phyloP scores from a whole-genome alignment of 768 basidiomycete genomes.

The Kwoniella bestiolae region DNA sequence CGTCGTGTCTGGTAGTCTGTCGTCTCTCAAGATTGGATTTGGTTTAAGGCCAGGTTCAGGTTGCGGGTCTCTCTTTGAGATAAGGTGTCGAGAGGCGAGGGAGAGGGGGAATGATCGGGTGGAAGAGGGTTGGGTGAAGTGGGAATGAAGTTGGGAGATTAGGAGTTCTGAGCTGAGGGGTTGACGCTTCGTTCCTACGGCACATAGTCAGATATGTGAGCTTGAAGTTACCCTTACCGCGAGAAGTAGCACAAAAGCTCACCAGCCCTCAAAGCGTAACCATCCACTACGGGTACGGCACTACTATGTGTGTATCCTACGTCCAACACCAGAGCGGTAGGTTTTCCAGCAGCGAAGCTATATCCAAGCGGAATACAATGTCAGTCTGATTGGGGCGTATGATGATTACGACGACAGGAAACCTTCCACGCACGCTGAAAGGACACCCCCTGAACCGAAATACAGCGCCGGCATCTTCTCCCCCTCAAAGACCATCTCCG shows the following conservation, averaged over 20 bases:
- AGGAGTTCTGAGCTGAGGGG: constrained; percentile 65
- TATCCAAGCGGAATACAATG: background rate
- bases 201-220: background rate
- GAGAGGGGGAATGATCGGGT: constrained; percentile 66
- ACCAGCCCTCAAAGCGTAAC: constrained; percentile 97
- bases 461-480: constrained; percentile 95
- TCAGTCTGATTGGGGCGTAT: too few species aligned
- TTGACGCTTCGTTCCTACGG: constrained; percentile 68
- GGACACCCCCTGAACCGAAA: constrained; percentile 89
- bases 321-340: constrained; percentile 94
- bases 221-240: background rate
- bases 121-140: constrained; percentile 60
- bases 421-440: constrained; percentile 76
- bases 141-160: constrained; percentile 72
- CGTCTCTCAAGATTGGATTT: constrained; percentile 72
- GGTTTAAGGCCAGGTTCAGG: constrained; percentile 66
- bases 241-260: constrained; percentile 4
- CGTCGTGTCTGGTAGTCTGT: constrained; percentile 73
- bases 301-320: constrained; percentile 86
- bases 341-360: constrained; percentile 95
- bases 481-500: constrained; percentile 92
- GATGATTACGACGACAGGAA: constrained; percentile 4
- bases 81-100: constrained; percentile 82
- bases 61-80: constrained; percentile 73
- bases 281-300: constrained; percentile 94